phyloP scores from a whole-genome alignment of 2,329 filamentous ascomycete genomes.

The Orbilia oligospora region DNA sequence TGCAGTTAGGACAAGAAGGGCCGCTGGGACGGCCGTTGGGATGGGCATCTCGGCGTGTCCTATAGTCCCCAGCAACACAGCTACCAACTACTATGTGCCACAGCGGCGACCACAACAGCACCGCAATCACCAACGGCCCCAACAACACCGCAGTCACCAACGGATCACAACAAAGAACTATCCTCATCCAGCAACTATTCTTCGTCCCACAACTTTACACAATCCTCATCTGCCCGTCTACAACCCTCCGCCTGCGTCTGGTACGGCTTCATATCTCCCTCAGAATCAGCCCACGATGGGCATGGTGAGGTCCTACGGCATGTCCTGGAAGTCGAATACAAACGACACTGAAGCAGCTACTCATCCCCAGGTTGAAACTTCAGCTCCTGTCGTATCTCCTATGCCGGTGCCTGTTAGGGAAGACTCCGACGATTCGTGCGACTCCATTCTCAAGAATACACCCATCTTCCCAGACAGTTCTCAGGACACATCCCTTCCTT shows the following conservation, averaged over 20 bases:
- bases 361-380: background rate
- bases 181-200: background rate
- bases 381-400: background rate
- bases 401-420: conserved; percentile 9
- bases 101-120: conserved; percentile 7
- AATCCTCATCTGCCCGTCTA: background rate
- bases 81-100: background rate
- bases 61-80: background rate
- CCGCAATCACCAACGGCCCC: background rate
- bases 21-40: background rate
- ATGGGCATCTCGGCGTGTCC: background rate
- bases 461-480: conserved; percentile 33
- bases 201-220: background rate
- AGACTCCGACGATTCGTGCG: conserved; percentile 53
- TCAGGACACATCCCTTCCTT: conserved; percentile 20
- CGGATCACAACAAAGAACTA: conserved; percentile 1
- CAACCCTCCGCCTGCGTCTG: background rate
- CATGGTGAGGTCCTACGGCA: conserved; percentile 23
- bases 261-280: background rate
- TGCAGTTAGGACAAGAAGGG: background rate
- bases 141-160: conserved; percentile 6
- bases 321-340: conserved; percentile 5
- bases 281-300: conserved; percentile 37
- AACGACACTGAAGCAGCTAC: conserved; percentile 7
- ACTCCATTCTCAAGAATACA: conserved; percentile 45